phyloP scores from a whole-genome alignment of 805 yeast species.

The Suhomyces sp. region DNA sequence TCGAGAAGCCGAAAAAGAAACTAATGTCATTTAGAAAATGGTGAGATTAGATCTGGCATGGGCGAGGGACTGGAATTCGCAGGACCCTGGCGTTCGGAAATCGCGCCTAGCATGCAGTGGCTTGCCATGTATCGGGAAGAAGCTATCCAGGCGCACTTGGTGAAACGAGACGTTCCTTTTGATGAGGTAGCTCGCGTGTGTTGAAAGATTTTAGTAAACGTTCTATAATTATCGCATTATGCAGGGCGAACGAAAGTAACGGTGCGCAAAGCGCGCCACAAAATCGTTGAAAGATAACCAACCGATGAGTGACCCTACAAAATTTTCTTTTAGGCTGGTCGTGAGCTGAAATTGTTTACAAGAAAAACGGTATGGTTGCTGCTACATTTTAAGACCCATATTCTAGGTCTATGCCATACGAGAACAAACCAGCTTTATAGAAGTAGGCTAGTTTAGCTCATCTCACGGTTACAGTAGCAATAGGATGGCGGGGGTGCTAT shows the following conservation, averaged over 20 bases:
- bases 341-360: neutral
- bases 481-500: neutral
- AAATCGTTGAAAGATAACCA: neutral
- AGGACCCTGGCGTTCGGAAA: neutral
- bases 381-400: neutral
- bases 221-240: neutral
- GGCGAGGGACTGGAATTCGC: neutral
- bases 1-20: slow-evolving; percentile 6
- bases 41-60: neutral
- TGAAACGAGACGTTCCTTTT: no score
- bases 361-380: neutral
- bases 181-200: neutral
- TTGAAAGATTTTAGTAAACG: neutral
- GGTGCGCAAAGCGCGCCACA: neutral
- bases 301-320: neutral
- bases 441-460: neutral
- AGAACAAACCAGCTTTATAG: neutral
- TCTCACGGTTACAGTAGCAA: neutral
- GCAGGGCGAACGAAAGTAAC: neutral
- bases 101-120: neutral
- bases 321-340: neutral
- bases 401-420: neutral
- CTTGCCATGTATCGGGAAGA: neutral
- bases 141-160: neutral
- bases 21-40: neutral